Evolutionary conservation across 306 rosid species (phyloP).

Genomic region (Casuarina cunninghamiana): DNA sequence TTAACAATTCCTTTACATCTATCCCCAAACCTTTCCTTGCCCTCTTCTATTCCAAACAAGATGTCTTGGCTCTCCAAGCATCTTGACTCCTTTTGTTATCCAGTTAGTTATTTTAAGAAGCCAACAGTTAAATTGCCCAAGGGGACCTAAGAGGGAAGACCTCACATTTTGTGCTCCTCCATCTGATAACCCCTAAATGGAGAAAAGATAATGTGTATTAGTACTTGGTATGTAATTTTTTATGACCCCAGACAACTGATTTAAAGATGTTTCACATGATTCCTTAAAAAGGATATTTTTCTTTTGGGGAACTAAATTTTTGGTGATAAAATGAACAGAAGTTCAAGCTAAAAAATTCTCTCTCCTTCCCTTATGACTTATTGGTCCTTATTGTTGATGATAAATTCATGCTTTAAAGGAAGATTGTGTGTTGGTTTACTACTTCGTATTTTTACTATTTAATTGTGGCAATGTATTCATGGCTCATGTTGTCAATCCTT

Average conservation of each 20-base stretch:
- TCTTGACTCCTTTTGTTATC: neutral
- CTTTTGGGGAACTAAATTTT: neutral
- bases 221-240: neutral
- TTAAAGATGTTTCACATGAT: neutral
- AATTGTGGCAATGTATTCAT: neutral
- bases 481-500: conserved; percentile 31
- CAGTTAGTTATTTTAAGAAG: neutral
- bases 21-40: neutral
- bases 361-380: neutral
- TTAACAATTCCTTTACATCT: neutral
- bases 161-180: neutral
- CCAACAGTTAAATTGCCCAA: neutral
- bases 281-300: neutral
- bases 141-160: neutral
- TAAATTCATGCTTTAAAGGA: neutral
- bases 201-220: neutral
- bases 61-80: neutral
- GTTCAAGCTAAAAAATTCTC: neutral
- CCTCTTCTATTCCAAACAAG: neutral
- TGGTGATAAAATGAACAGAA: neutral
- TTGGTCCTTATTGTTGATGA: no score
- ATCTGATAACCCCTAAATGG: neutral
- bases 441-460: neutral
- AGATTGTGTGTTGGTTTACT: neutral
- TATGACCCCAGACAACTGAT: neutral